Evolutionary conservation across 805 yeast genomes (phyloP).

Genomic region (Zygosaccharomyces rouxii): DNA sequence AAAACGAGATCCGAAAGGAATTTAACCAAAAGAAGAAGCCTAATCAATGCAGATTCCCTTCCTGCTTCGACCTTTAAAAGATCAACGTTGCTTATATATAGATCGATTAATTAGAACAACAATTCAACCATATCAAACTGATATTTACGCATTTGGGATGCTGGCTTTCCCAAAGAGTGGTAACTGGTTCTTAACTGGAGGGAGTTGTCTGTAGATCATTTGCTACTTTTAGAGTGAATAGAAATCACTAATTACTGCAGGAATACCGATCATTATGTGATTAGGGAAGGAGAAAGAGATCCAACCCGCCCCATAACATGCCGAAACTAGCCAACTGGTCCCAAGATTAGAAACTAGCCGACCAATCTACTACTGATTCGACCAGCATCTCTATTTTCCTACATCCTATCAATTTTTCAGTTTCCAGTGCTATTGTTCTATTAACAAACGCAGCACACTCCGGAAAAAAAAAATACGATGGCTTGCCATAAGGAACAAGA

Average conservation of each 20-base stretch:
- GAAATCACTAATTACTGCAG: neutral
- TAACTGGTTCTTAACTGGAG: neutral
- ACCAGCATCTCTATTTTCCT: conserved; percentile 2
- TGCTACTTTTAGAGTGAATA: neutral
- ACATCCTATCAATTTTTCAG: neutral
- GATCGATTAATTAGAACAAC: neutral
- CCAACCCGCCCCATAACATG: neutral
- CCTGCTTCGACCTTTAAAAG: neutral
- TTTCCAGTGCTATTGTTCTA: neutral
- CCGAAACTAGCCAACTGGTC: neutral
- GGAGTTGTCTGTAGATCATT: neutral
- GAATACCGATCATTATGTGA: neutral
- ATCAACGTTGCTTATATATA: neutral
- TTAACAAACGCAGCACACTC: neutral
- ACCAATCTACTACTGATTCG: neutral
- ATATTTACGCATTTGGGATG: conserved; percentile 2
- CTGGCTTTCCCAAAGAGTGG: conserved; percentile 1
- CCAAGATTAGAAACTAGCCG: neutral
- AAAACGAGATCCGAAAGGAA: neutral
- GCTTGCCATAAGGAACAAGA: neutral
- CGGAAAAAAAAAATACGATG: conserved; percentile 4
- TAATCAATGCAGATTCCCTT: neutral
- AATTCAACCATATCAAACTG: neutral
- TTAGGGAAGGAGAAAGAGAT: neutral
- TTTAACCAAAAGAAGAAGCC: neutral